Base-by-base conservation (phyloP, 352 stramenopile genomes). In the Phytophthora pisi region DNA sequence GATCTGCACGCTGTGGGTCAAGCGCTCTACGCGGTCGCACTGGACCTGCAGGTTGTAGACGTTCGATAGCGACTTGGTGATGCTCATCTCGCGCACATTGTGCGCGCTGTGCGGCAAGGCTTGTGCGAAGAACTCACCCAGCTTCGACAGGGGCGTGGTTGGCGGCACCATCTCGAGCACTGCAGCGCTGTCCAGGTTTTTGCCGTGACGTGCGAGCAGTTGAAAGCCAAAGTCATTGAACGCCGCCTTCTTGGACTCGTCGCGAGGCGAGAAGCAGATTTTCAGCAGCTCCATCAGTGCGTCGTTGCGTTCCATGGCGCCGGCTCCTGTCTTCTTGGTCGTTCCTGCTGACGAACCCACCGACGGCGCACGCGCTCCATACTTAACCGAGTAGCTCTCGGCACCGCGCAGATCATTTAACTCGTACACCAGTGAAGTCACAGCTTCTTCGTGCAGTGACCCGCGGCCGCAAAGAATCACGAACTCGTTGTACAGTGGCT, bases 41-140 rank as follows among this genome's bases (percentile, higher is more conserved):
- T 96, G 88, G 43, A 96, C 86, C 68, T 96, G 88, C 31, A 96
- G 77, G 67, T 96, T 96, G 81, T 95, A 96, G 30, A 96, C 85
- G 74, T 96, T 96, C 47, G 85, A 94, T 59, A 96, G 59, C 53
- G 83, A 92, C 71, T 92, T 88, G 9, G 81, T 78, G 30, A 96
- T 90, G 58, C 79, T 88, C 57, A 82, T 86, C 57, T 96, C 88
- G 16, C 88, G 86, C 24, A 92, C 88, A 20, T 94, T 90, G 69
- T 96, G 88, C 3, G 86, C 85, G 53, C 84, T 93, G 57, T 93
- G 73, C 10, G 88, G 88, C 56, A 96, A 73, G 10, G 81, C 77
- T 62, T 94, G 85, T 18, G 82, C 90, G 53, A 96, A 93, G 57
- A 91, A 96, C 54, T 96, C 88, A 4, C 84, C 85, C 36, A 96